Percentiles rank a stretch among this genome's conserved stretches.
These are phyloP conservation scores for Apostasia ramifera DNA, from an alignment of 106 monocot species.

Conservation along the genomic window DNA sequence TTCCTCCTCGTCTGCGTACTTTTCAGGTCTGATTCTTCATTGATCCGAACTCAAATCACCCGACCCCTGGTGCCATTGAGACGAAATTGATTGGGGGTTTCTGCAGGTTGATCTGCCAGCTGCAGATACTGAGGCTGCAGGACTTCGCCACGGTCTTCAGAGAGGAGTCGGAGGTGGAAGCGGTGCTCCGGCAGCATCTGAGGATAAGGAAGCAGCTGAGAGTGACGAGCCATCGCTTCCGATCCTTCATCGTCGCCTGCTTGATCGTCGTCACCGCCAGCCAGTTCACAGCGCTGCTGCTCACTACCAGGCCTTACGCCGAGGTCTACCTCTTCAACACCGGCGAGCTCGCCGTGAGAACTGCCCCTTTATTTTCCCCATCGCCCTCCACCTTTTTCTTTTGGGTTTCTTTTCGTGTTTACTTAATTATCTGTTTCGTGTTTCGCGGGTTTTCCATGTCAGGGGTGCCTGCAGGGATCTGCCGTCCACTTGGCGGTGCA, in stretches of 20 bases:
- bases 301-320: conserved; percentile 27
- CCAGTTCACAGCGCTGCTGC: conserved; percentile 45
- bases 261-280: conserved; percentile 37
- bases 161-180: conserved; percentile 37
- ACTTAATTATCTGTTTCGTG: neutral
- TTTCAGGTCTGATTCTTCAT: conserved; percentile 16
- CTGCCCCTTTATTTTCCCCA: neutral
- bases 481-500: too few relatives aligned
- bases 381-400: neutral
- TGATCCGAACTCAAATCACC: neutral
- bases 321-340: conserved; percentile 45
- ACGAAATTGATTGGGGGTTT: neutral
- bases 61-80: neutral
- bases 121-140: conserved; percentile 67
- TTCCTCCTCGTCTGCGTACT: conserved; percentile 77
- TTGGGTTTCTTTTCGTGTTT: neutral
- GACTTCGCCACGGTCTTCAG: conserved; percentile 57
- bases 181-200: conserved; percentile 52
- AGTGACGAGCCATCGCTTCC: conserved; percentile 63
- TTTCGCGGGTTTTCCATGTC: neutral
- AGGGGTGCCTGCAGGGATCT: too few relatives aligned
- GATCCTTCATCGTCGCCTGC: conserved; percentile 35
- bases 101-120: conserved; percentile 47
- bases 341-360: conserved; percentile 54
- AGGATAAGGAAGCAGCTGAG: conserved; percentile 55